Percentiles rank a stretch among this genome's conserved stretches.
These are phyloP conservation scores for Trichoderma sp. DNA, from an alignment of 2,329 filamentous ascomycete species.

Conservation along the genomic window DNA sequence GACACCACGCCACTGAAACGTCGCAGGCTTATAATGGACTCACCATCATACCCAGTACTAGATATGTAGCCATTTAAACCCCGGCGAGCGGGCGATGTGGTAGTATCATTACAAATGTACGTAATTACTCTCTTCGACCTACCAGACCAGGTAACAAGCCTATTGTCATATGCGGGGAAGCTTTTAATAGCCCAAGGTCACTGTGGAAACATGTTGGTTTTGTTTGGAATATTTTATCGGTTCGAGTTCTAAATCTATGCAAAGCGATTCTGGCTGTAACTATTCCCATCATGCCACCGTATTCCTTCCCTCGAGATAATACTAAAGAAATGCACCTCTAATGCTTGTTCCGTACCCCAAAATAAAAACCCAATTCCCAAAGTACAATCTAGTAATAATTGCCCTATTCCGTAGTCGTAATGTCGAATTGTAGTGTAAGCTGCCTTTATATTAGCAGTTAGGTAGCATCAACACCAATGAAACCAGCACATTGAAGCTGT, in stretches of 20 bases:
- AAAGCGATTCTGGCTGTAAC: background rate
- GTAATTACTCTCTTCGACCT: background rate
- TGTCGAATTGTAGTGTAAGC: background rate
- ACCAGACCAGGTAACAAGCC: background rate
- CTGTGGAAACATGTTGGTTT: background rate
- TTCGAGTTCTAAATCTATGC: background rate
- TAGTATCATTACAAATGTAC: background rate
- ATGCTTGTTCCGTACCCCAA: background rate
- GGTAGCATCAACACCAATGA: background rate
- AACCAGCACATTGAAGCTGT: background rate
- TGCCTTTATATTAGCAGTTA: background rate
- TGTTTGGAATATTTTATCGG: background rate
- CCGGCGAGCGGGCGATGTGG: background rate
- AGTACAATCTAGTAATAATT: background rate
- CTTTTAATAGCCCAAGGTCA: background rate
- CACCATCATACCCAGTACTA: background rate
- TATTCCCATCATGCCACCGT: background rate
- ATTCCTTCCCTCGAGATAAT: background rate
- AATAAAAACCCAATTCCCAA: background rate
- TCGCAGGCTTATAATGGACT: background rate
- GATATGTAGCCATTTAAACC: background rate
- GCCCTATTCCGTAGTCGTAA: too few species aligned
- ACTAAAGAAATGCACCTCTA: background rate
- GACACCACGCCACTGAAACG: background rate
- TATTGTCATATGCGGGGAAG: background rate